A percentile compares a stretch with the other conserved stretches of the same genome.
These are phyloP conservation scores for Crucibulum laeve DNA, from an alignment of 768 basidiomycete species.

Conservation along the genomic window DNA sequence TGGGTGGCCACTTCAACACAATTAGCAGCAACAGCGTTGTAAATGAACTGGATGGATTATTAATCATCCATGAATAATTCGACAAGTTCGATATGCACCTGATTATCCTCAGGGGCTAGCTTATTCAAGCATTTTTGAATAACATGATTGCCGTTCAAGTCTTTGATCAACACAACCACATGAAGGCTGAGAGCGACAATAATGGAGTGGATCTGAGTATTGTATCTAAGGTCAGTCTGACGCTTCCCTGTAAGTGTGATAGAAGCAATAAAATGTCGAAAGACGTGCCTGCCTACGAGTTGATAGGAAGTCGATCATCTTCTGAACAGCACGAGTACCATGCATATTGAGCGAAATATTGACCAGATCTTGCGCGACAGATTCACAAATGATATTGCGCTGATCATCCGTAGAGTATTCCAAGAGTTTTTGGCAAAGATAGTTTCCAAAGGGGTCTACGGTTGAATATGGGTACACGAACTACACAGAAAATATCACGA, in stretches of 20 bases:
- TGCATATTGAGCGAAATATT: conserved; percentile 99
- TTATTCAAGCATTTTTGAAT: conserved; percentile 99
- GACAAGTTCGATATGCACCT: conserved; percentile 41
- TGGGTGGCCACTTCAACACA: conserved; percentile 99
- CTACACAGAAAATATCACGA: conserved; percentile 1
- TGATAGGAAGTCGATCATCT: conserved; percentile 99
- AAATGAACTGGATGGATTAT: conserved; percentile 71
- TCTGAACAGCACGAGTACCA: conserved; percentile 98
- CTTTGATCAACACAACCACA: conserved; percentile 99
- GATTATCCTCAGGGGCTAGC: conserved; percentile 96
- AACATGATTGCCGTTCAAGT: conserved; percentile 94
- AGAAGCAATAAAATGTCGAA: conserved; percentile 24
- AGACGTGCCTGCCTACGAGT: conserved; percentile 85
- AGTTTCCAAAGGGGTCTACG: conserved; percentile 96
- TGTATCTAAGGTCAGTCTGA: conserved; percentile 80
- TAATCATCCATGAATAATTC: neutral
- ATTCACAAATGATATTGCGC: conserved; percentile 93
- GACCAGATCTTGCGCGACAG: conserved; percentile 95
- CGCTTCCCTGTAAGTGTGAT: conserved; percentile 48
- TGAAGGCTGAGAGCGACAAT: conserved; percentile 95
- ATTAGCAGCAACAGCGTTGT: conserved; percentile 98
- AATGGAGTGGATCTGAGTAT: conserved; percentile 92
- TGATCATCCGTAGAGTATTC: conserved; percentile 98
- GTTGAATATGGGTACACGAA: conserved; percentile 6
- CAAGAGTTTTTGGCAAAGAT: conserved; percentile 95